These are phyloP conservation scores for Dictyostelium firmibasis DNA, from an alignment of 78 protist species.

Conservation along the genomic window DNA sequence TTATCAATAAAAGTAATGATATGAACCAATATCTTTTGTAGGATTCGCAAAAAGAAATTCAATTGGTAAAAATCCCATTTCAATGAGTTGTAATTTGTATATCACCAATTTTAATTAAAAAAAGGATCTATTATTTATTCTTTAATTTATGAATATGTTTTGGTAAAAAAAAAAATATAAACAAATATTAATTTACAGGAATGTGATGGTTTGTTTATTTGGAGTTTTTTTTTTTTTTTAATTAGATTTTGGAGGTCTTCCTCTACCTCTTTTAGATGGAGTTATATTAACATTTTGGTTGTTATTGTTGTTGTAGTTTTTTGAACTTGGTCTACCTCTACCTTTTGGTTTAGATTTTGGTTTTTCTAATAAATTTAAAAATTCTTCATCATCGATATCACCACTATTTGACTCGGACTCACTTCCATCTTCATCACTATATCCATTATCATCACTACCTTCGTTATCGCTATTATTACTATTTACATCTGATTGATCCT, in stretches of 20 bases:
- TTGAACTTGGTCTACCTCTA: conserved; percentile 3
- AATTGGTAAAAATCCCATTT: too few species aligned
- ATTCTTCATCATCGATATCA: conserved; percentile 7
- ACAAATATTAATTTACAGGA: background rate
- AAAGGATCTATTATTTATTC: too few species aligned
- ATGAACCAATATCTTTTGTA: too few species aligned
- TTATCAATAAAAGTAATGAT: too few species aligned
- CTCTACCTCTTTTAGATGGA: background rate
- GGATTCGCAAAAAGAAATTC: too few species aligned
- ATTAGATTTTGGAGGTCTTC: background rate
- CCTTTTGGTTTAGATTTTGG: background rate
- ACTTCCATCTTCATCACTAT: background rate
- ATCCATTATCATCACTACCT: background rate
- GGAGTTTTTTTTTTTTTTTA: background rate
- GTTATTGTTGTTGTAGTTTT: background rate
- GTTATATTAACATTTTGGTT: background rate
- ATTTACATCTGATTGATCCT: background rate
- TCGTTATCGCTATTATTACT: background rate
- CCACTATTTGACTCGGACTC: background rate
- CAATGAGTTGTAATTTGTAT: too few species aligned
- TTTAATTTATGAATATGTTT: too few species aligned
- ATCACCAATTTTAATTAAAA: too few species aligned
- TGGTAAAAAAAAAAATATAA: too few species aligned
- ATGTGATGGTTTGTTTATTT: background rate
- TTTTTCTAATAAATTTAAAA: background rate